These are phyloP conservation scores for Parsonsia alboflavescens DNA, from an alignment of 257 asterid species.

Conservation along the genomic window DNA sequence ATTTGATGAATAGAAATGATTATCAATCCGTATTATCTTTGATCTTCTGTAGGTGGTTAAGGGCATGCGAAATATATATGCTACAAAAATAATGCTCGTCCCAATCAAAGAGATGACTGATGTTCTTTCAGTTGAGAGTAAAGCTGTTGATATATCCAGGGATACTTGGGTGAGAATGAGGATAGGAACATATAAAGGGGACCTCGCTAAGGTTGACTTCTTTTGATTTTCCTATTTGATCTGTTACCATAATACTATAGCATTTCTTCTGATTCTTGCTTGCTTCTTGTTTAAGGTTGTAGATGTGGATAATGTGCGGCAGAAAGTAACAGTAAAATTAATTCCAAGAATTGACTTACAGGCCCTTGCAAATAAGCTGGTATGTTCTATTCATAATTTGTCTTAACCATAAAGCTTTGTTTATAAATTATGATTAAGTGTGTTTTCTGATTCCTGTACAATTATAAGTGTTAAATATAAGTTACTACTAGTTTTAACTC, in stretches of 20 bases:
- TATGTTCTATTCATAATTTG: slow-evolving; percentile 24
- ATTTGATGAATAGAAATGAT: not conserved
- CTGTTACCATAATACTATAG: not conserved
- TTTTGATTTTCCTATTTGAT: not conserved
- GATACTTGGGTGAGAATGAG: slow-evolving; percentile 98
- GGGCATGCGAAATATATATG: slow-evolving; percentile 85
- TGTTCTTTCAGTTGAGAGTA: slow-evolving; percentile 95
- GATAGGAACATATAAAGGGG: slow-evolving; percentile 86
- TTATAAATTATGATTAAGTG: not conserved
- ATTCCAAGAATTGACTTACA: slow-evolving; percentile 92
- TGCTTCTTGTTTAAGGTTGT: slow-evolving; percentile 56
- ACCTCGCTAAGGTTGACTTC: slow-evolving; percentile 70
- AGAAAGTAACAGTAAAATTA: slow-evolving; percentile 76
- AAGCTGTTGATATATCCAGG: slow-evolving; percentile 80
- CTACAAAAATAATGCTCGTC: slow-evolving; percentile 67
- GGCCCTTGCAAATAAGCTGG: slow-evolving; percentile 83
- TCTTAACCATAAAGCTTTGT: not conserved
- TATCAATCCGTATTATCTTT: not conserved
- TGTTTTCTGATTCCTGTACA: not conserved
- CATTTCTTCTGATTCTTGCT: slow-evolving; percentile 6
- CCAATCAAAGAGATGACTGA: slow-evolving; percentile 99
- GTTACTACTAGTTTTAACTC: too few species aligned
- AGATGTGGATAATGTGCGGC: slow-evolving; percentile 90
- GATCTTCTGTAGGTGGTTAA: slow-evolving; percentile 57
- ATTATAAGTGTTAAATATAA: not conserved